Evolutionary conservation across 73 alveolate genomes (phyloP).

Genomic region (Blepharisma japonicum): DNA sequence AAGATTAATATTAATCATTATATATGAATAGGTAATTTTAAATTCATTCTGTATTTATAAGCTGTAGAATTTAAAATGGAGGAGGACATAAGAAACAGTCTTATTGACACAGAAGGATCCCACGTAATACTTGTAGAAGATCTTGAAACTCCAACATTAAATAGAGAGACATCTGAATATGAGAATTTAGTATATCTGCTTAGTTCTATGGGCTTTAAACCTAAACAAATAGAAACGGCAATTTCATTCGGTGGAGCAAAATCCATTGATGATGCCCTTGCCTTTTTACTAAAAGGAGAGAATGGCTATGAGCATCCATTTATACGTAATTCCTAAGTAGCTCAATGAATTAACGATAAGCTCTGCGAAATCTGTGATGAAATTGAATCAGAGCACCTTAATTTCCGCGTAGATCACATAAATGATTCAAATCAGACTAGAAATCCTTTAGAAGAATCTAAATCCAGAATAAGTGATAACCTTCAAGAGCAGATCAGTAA

Average conservation of each 20-base stretch:
- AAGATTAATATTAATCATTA: too few species aligned
- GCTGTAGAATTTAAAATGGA: too few species aligned
- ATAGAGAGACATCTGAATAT: too few species aligned
- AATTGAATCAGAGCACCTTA: neutral
- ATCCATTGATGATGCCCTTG: neutral
- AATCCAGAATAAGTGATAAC: neutral
- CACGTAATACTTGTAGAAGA: too few species aligned
- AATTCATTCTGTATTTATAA: too few species aligned
- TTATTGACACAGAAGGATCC: too few species aligned
- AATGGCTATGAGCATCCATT: constrained; percentile 25
- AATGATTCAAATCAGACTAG: neutral
- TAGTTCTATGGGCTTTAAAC: constrained; percentile 1
- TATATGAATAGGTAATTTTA: too few species aligned
- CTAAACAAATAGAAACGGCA: neutral
- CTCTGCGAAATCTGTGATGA: neutral
- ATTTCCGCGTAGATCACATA: neutral
- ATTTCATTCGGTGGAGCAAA: neutral
- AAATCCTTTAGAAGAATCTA: neutral
- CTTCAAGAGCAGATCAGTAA: neutral
- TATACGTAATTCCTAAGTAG: constrained; percentile 8
- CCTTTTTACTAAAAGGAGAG: constrained; percentile 5
- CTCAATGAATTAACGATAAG: neutral
- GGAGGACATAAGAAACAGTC: too few species aligned
- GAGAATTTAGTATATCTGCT: neutral
- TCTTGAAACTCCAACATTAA: too few species aligned